These are phyloP conservation scores for Leccinum boreale DNA, from an alignment of 768 basidiomycete genomes.

Conservation along the genomic window DNA sequence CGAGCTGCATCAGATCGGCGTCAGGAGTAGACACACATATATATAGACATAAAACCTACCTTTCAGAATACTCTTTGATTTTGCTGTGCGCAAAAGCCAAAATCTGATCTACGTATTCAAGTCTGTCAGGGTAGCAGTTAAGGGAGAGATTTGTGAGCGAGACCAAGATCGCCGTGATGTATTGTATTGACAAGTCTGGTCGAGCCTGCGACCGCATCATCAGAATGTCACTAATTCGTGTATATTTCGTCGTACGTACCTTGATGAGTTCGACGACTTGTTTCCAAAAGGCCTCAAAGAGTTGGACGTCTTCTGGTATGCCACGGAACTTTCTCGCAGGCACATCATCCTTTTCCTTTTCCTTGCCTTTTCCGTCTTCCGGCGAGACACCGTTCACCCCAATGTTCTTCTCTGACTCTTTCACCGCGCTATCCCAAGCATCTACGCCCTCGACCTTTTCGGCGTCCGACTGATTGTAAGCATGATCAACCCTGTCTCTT, in stretches of 20 bases:
- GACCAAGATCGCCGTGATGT: constrained; percentile 93
- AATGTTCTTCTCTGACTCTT: constrained; percentile 20
- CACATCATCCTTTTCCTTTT: constrained; percentile 56
- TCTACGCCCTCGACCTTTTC: constrained; percentile 23
- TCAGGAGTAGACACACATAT: constrained; percentile 33
- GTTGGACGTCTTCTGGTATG: constrained; percentile 88
- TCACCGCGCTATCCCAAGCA: constrained; percentile 23
- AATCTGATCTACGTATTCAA: constrained; percentile 97
- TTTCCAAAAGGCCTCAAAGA: constrained; percentile 99
- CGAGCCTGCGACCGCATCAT: constrained; percentile 61
- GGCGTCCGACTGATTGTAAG: constrained; percentile 38
- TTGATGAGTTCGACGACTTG: constrained; percentile 96
- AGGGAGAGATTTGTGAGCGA: constrained; percentile 87
- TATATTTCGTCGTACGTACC: constrained; percentile 41
- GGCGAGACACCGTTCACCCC: constrained; percentile 20
- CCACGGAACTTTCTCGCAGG: constrained; percentile 86
- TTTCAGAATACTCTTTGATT: constrained; percentile 78
- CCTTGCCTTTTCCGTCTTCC: constrained; percentile 41
- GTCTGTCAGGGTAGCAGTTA: constrained; percentile 94
- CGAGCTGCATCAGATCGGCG: constrained; percentile 45
- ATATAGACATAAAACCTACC: constrained; percentile 38
- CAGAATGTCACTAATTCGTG: not conserved
- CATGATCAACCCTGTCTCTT: constrained; percentile 56
- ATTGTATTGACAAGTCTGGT: constrained; percentile 95
- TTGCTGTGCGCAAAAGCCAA: constrained; percentile 82